phyloP scores from a whole-genome alignment of 2,329 filamentous ascomycete species.

The Coleophoma cylindrospora region DNA sequence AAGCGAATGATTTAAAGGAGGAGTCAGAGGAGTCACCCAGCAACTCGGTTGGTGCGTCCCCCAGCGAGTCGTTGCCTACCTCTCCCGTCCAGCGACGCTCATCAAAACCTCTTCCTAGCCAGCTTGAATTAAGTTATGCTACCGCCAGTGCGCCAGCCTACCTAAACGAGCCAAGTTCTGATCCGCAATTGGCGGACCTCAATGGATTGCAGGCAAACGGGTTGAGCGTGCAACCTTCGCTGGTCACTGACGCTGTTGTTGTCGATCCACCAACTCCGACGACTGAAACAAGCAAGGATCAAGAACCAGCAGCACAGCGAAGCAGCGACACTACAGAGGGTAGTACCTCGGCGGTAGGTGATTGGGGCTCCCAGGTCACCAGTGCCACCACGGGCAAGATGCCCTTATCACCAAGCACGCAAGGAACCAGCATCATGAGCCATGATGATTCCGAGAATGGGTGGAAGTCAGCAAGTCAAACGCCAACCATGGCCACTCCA shows the following conservation, averaged over 20 bases:
- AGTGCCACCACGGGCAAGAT: slow-evolving; percentile 60
- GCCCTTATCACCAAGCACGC: slow-evolving; percentile 60
- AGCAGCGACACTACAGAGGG: slow-evolving; percentile 59
- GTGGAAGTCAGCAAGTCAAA: slow-evolving; percentile 6
- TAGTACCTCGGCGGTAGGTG: slow-evolving; percentile 49
- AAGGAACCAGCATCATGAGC: slow-evolving; percentile 61
- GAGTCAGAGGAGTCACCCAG: background rate
- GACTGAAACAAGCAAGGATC: slow-evolving; percentile 4
- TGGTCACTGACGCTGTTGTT: slow-evolving; percentile 22
- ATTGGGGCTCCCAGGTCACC: slow-evolving; percentile 59
- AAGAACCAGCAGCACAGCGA: slow-evolving; percentile 34
- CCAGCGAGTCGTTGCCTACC: slow-evolving; percentile 12
- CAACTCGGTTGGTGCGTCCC: slow-evolving; percentile 18
- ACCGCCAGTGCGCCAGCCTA: slow-evolving; percentile 15
- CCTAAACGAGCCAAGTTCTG: slow-evolving; percentile 9
- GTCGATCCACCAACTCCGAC: slow-evolving; percentile 13
- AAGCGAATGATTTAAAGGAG: background rate
- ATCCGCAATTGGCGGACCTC: slow-evolving; percentile 4
- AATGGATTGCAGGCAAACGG: slow-evolving; percentile 6
- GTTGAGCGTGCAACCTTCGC: slow-evolving; percentile 10
- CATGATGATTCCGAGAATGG: slow-evolving; percentile 22
- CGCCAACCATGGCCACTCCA: slow-evolving; percentile 9
- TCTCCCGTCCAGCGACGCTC: slow-evolving; percentile 11
- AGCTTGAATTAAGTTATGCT: slow-evolving; percentile 24
- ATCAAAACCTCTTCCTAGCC: slow-evolving; percentile 22